A percentile compares a stretch with the other conserved stretches of the same genome.
These are phyloP conservation scores for Saksenaea vasiformis DNA, from an alignment of 371 early-diverging fungal species.

Conservation along the genomic window DNA sequence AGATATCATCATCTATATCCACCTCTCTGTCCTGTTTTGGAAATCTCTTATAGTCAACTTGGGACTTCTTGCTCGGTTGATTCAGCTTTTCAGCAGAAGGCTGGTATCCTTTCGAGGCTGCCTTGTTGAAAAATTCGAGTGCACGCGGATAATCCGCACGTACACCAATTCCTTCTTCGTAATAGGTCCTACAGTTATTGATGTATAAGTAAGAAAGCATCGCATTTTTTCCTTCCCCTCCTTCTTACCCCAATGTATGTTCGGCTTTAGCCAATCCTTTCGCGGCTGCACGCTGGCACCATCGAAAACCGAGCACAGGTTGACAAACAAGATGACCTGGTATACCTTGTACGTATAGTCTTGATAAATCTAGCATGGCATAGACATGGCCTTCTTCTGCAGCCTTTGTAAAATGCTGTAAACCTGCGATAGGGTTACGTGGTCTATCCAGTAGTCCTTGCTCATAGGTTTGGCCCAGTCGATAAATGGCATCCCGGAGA, in stretches of 20 bases:
- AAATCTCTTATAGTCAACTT: neutral
- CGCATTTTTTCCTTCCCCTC: neutral
- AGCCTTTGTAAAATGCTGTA: slow-evolving; percentile 16
- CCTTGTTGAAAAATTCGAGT: slow-evolving; percentile 32
- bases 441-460: slow-evolving; percentile 18
- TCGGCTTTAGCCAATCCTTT: slow-evolving; percentile 27
- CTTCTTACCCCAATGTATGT: slow-evolving; percentile 22
- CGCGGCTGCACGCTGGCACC: slow-evolving; percentile 27
- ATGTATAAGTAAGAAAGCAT: neutral
- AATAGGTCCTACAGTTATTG: slow-evolving; percentile 33
- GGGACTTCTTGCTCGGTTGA: slow-evolving; percentile 2
- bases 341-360: slow-evolving; percentile 19
- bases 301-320: slow-evolving; percentile 23
- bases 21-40: neutral
- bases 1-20: neutral
- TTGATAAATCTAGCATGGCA: slow-evolving; percentile 22
- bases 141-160: slow-evolving; percentile 28
- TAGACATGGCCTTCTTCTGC: slow-evolving; percentile 21
- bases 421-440: slow-evolving; percentile 11
- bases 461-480: slow-evolving; percentile 21
- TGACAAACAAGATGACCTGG: slow-evolving; percentile 15
- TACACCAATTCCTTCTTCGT: slow-evolving; percentile 40
- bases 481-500: slow-evolving; percentile 14
- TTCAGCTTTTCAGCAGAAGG: slow-evolving; percentile 37
- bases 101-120: slow-evolving; percentile 38